Evolutionary conservation across 805 yeast species (phyloP).

Genomic region (Saccharomyces mikatae): DNA sequence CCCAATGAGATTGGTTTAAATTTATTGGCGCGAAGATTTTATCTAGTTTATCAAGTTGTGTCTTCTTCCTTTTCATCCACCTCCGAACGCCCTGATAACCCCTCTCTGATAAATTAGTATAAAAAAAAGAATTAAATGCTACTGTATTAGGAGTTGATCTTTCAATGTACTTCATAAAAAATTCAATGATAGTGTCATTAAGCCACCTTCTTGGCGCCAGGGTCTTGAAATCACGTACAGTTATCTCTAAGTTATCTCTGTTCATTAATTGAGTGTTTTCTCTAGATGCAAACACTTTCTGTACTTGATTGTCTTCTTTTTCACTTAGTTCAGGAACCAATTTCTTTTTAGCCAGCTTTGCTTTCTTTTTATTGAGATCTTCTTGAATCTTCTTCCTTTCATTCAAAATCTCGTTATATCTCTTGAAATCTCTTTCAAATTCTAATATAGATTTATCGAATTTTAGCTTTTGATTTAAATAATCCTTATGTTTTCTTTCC

Average conservation of each 20-base stretch:
- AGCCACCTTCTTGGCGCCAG: conserved; percentile 71
- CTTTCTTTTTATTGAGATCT: conserved; percentile 20
- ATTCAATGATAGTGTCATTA: conserved; percentile 85
- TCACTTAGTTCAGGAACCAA: conserved; percentile 23
- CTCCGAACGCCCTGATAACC: conserved; percentile 78
- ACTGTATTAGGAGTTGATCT: conserved; percentile 37
- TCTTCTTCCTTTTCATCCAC: conserved; percentile 76
- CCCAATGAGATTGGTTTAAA: conserved; percentile 82
- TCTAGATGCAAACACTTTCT: conserved; percentile 25
- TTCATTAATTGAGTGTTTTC: conserved; percentile 22
- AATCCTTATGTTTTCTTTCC: conserved; percentile 20
- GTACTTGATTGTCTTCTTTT: conserved; percentile 19
- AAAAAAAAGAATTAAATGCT: conserved; percentile 85
- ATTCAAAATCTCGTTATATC: conserved; percentile 37
- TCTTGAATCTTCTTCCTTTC: conserved; percentile 36
- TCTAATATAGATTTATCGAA: conserved; percentile 25
- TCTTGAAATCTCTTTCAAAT: conserved; percentile 34
- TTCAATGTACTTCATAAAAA: conserved; percentile 44
- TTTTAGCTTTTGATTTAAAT: conserved; percentile 11
- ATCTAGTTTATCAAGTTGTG: conserved; percentile 55
- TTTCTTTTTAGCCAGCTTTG: conserved; percentile 7
- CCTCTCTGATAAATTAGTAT: conserved; percentile 54
- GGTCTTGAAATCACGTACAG: conserved; percentile 60
- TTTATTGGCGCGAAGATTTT: conserved; percentile 81
- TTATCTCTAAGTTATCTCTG: conserved; percentile 47